These are phyloP conservation scores for Cyclotella distinguenda DNA, from an alignment of 108 stramenopile species.

Conservation along the genomic window DNA sequence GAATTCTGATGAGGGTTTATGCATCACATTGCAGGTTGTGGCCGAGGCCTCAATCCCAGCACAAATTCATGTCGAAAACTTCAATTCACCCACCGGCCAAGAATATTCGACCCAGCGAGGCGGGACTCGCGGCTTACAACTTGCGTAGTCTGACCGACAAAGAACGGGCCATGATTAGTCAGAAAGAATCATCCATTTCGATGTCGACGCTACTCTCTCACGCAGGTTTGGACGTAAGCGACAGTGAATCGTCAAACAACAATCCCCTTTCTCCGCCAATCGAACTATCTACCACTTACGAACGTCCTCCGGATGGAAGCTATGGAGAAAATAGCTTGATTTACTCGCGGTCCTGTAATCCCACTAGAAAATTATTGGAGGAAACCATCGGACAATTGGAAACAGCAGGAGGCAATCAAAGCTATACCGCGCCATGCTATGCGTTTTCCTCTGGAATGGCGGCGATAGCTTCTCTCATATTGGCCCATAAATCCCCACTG, in stretches of 20 bases:
- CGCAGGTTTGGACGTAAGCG: slow-evolving; percentile 48
- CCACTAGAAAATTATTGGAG: slow-evolving; percentile 73
- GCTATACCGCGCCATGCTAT: slow-evolving; percentile 33
- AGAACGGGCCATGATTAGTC: neutral
- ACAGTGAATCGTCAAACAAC: slow-evolving; percentile 24
- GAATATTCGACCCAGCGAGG: slow-evolving; percentile 16
- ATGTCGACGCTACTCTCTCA: slow-evolving; percentile 58
- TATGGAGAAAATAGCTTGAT: slow-evolving; percentile 57
- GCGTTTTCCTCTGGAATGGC: slow-evolving; percentile 92
- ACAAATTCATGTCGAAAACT: neutral
- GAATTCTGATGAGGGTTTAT: no score
- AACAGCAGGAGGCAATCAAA: slow-evolving; percentile 9
- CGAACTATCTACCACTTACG: slow-evolving; percentile 75
- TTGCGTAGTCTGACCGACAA: slow-evolving; percentile 19
- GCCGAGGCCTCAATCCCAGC: no score
- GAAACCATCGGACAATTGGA: slow-evolving; percentile 60
- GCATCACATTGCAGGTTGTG: no score
- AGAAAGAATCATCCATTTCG: no score
- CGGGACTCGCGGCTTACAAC: slow-evolving; percentile 17
- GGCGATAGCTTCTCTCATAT: slow-evolving; percentile 68
- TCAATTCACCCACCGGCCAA: neutral
- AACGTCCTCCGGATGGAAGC: slow-evolving; percentile 65
- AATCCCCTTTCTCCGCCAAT: slow-evolving; percentile 77
- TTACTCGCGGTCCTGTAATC: slow-evolving; percentile 77
- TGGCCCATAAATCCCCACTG: slow-evolving; percentile 63